A percentile compares a stretch with the other conserved stretches of the same genome.
phyloP scores from a whole-genome alignment of 2,329 filamentous ascomycete genomes.

The Pseudocercospora macadamiae region DNA sequence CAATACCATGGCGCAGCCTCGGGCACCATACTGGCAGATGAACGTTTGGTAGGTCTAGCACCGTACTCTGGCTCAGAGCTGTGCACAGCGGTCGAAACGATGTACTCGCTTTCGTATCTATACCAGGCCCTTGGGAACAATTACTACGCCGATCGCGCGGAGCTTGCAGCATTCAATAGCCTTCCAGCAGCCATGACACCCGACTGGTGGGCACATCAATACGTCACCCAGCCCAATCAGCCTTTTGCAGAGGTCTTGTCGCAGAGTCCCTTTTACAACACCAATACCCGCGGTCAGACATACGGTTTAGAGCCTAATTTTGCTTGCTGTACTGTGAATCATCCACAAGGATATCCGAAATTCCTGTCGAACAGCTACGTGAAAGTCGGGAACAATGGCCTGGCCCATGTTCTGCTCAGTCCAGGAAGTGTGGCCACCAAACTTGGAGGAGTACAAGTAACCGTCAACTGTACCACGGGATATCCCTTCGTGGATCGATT shows the following conservation, averaged over 20 bases:
- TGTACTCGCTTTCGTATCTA: conserved; percentile 56
- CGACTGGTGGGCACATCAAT: conserved; percentile 62
- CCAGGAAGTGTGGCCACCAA: conserved; percentile 49
- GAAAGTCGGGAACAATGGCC: conserved; percentile 44
- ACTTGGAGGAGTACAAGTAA: conserved; percentile 44
- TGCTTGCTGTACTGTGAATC: conserved; percentile 60
- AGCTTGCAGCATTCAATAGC: conserved; percentile 59
- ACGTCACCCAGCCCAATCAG: conserved; percentile 58
- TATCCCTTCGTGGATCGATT: conserved; percentile 53
- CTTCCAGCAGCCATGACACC: conserved; percentile 55
- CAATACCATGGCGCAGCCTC: conserved; percentile 53
- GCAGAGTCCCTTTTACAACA: conserved; percentile 53
- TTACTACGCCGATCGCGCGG: conserved; percentile 55
- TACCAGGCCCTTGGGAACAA: conserved; percentile 53
- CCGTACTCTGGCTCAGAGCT: conserved; percentile 52
- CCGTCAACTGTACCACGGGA: conserved; percentile 51
- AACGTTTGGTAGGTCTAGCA: conserved; percentile 50
- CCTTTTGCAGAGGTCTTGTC: conserved; percentile 51
- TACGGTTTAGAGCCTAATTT: conserved; percentile 59
- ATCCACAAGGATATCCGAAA: conserved; percentile 61
- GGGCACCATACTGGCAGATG: conserved; percentile 56
- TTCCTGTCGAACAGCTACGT: conserved; percentile 56
- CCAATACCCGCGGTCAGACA: conserved; percentile 49
- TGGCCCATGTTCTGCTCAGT: conserved; percentile 56
- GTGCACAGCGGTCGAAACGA: conserved; percentile 56